Conservation (phyloP, 768 basidiomycete genomes). For the Daedaleopsis nitida region DNA sequence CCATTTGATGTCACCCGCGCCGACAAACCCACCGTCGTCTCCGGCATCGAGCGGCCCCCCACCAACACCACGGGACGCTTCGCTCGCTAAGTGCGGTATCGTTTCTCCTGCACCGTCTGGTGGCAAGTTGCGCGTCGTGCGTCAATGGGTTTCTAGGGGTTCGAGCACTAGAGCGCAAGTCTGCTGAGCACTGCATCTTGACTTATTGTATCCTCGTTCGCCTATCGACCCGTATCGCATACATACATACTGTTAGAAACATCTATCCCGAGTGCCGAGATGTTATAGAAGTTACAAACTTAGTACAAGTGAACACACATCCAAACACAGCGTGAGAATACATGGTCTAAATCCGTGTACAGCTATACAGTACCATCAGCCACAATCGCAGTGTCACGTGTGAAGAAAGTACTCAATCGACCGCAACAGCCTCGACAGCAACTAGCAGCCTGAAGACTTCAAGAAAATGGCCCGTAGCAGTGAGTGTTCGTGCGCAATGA, state of each 20-base stretch:
- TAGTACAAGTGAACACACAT: background rate
- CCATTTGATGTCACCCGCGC: slow-evolving; percentile 36
- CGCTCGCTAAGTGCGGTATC: slow-evolving; percentile 1
- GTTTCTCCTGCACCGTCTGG: slow-evolving; percentile 15
- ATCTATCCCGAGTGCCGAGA: background rate
- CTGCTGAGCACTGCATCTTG: slow-evolving; percentile 18
- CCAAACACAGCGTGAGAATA: slow-evolving; percentile 15
- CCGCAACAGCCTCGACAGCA: slow-evolving; percentile 20
- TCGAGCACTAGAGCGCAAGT: slow-evolving; percentile 35
- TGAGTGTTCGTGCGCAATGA: slow-evolving; percentile 42
- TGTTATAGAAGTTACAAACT: background rate
- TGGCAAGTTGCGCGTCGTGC: slow-evolving; percentile 45
- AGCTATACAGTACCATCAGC: slow-evolving; percentile 25
- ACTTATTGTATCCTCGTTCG: slow-evolving; percentile 14
- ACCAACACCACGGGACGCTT: slow-evolving; percentile 45
- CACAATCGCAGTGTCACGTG: slow-evolving; percentile 26
- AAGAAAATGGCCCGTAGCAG: slow-evolving; percentile 77
- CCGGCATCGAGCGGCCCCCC: slow-evolving; percentile 51
- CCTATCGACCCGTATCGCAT: background rate
- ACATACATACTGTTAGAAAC: too few relatives aligned
- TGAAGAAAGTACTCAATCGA: slow-evolving; percentile 15
- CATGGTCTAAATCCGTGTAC: slow-evolving; percentile 1
- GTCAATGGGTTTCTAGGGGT: slow-evolving; percentile 40
- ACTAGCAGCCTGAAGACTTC: slow-evolving; percentile 52
- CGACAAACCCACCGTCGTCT: slow-evolving; percentile 45